These are phyloP conservation scores for Gloeophyllum trabeum DNA, from an alignment of 768 basidiomycete genomes.

Conservation along the genomic window DNA sequence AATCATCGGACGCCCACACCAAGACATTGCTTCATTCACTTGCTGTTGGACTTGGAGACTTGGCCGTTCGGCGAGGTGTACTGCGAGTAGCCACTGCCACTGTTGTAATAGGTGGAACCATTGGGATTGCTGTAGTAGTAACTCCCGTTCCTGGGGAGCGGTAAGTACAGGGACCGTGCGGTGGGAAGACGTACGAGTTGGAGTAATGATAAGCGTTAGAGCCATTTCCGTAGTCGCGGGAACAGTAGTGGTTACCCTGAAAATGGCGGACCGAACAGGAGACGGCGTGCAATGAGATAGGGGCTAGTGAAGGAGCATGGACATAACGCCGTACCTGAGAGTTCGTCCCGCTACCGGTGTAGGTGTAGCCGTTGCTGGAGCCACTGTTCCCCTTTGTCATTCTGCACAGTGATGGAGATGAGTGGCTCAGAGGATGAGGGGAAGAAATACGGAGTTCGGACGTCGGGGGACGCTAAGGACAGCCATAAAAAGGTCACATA, in stretches of 20 bases:
- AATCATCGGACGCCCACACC: too few species aligned
- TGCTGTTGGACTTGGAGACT: slow-evolving; percentile 18
- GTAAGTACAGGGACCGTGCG: slow-evolving; percentile 2
- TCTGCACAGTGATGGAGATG: background rate
- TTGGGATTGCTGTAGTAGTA: slow-evolving; percentile 57
- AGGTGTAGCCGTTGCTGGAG: slow-evolving; percentile 10
- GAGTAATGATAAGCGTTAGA: slow-evolving; percentile 49
- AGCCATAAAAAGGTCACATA: background rate
- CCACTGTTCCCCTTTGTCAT: slow-evolving; percentile 1
- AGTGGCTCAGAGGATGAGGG: background rate
- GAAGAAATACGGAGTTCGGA: background rate
- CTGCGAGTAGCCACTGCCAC: slow-evolving; percentile 29
- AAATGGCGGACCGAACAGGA: too few species aligned
- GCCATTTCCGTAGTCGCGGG: slow-evolving; percentile 32
- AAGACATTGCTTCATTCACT: too few species aligned
- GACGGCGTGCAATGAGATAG: background rate
- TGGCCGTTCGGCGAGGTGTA: slow-evolving; percentile 37
- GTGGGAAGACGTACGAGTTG: slow-evolving; percentile 29
- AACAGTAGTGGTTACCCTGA: slow-evolving; percentile 54
- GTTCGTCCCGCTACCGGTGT: slow-evolving; percentile 29
- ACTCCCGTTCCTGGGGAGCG: slow-evolving; percentile 31
- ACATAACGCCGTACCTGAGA: slow-evolving; percentile 27
- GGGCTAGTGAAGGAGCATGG: background rate
- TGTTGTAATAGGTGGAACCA: slow-evolving; percentile 50
- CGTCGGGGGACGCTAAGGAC: background rate